These are phyloP conservation scores for Knufia petricola DNA, from an alignment of 2,329 filamentous ascomycete species.

Conservation along the genomic window DNA sequence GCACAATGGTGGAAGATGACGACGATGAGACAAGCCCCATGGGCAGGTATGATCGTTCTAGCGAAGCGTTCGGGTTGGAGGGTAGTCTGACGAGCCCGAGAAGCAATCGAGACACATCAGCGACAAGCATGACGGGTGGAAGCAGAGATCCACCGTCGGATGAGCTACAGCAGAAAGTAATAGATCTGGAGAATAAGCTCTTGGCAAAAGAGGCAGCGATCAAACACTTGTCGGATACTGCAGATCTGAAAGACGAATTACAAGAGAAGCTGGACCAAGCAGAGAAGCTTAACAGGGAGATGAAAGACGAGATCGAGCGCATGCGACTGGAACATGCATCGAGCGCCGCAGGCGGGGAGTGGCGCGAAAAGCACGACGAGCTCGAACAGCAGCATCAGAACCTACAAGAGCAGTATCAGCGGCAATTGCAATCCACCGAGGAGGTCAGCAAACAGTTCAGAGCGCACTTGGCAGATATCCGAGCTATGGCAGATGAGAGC, in stretches of 20 bases:
- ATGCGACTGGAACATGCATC: constrained; percentile 17
- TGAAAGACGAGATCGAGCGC: constrained; percentile 53
- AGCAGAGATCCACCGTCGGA: constrained; percentile 60
- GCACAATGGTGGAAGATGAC: constrained; percentile 92
- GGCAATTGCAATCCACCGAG: constrained; percentile 54
- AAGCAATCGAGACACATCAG: constrained; percentile 38
- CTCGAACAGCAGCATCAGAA: constrained; percentile 31
- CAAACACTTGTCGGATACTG: constrained; percentile 28
- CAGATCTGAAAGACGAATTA: constrained; percentile 68
- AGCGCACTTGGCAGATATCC: constrained; percentile 81
- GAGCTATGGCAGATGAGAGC: constrained; percentile 83
- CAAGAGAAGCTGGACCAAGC: constrained; percentile 64
- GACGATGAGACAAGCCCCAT: constrained; percentile 47
- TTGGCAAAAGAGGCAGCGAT: constrained; percentile 64
- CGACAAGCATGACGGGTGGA: constrained; percentile 36
- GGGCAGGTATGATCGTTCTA: constrained; percentile 45
- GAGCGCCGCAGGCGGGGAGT: constrained; percentile 40
- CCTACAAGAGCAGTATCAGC: constrained; percentile 1
- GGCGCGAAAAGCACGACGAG: constrained; percentile 50
- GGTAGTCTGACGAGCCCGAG: constrained; percentile 31
- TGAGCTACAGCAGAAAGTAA: constrained; percentile 64
- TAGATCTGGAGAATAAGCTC: constrained; percentile 58
- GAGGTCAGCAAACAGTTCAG: constrained; percentile 79
- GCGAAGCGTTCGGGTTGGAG: constrained; percentile 55
- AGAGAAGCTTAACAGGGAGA: constrained; percentile 49